Base-by-base conservation (phyloP, 495 filamentous ascomycete genomes). In the Neurospora tetraspora region DNA sequence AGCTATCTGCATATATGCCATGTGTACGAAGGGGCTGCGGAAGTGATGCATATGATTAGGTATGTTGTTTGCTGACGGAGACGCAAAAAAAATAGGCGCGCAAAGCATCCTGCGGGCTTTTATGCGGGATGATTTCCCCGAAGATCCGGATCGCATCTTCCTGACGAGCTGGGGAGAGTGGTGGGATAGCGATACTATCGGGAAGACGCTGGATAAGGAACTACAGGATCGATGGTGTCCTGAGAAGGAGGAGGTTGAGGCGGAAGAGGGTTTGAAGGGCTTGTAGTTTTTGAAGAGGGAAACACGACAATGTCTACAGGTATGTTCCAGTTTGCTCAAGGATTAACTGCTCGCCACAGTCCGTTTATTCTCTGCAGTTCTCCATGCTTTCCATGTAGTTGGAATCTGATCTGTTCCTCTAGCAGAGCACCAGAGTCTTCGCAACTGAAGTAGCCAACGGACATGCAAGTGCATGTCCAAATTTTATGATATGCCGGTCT, bases 131-230 rank as follows among this genome's bases (percentile, higher is more conserved):
- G 83, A 85, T 68, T 73, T 85, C 59, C 84, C 84, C 36, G 80
- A 81, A 53, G 84, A 86, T 43, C 80, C 82, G 1, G 81, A 85
- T 16, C 81, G 80, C 72, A 81, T 86, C 43, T 85, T 85, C 75
- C 70, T 86, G 20, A 85, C 83, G 1, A 83, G 81, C 68, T 85
- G 83, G 83, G 84, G 84, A 20, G 83, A 86, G 74, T 86, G 83
- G 82, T 86, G 84, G 83, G 20, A 70, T 3, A 84, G 82, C 72
- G 81, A 84, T n/a, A 76, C 81, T 18, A 81, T 80, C 23, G 71
- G 65, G 20, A 74, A 75, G 6, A 75, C 76, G 4, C 79, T 85
- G 2, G 80, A 86, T 71, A 80, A 80, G 72, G 70, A 43, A 12
- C 78, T 85, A 36, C 84, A 86, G 75, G 81, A 85, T 18, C 83